phyloP scores from a whole-genome alignment of 2,329 filamentous ascomycete genomes.

The Paraphaeosphaeria minitans region DNA sequence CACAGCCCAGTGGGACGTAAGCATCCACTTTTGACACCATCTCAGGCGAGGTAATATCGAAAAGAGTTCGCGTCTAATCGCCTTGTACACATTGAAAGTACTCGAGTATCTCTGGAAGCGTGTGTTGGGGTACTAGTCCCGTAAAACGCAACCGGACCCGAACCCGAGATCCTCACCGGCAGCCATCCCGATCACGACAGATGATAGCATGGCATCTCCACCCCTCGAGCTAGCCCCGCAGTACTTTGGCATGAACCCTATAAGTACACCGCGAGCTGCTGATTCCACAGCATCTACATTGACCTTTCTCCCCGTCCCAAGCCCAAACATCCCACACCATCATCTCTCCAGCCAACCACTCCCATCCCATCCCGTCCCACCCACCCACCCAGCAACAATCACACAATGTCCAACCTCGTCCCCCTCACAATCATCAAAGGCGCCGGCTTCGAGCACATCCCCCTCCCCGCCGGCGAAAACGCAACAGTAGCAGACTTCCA shows the following conservation, averaged over 20 bases:
- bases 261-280: neutral
- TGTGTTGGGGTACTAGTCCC: neutral
- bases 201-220: neutral
- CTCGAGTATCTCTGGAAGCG: neutral
- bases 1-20: neutral
- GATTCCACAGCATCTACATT: neutral
- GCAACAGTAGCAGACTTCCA: constrained; percentile 34
- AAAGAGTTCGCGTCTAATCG: too few species aligned
- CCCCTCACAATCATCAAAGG: constrained; percentile 35
- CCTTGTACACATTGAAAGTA: too few species aligned
- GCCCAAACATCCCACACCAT: neutral
- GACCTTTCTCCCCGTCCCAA: neutral
- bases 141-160: neutral
- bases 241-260: neutral
- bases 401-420: constrained; percentile 18
- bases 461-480: constrained; percentile 29
- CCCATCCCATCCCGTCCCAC: neutral
- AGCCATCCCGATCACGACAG: neutral
- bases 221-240: neutral
- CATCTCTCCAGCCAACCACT: neutral
- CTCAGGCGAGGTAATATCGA: too few species aligned
- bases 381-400: neutral
- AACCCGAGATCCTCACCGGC: neutral
- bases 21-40: too few species aligned
- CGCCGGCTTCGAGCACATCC: constrained; percentile 31